A percentile compares a stretch with the other conserved stretches of the same genome.
Evolutionary conservation across 495 filamentous ascomycete genomes (phyloP).

Genomic region (Penicillium robsamsonii): DNA sequence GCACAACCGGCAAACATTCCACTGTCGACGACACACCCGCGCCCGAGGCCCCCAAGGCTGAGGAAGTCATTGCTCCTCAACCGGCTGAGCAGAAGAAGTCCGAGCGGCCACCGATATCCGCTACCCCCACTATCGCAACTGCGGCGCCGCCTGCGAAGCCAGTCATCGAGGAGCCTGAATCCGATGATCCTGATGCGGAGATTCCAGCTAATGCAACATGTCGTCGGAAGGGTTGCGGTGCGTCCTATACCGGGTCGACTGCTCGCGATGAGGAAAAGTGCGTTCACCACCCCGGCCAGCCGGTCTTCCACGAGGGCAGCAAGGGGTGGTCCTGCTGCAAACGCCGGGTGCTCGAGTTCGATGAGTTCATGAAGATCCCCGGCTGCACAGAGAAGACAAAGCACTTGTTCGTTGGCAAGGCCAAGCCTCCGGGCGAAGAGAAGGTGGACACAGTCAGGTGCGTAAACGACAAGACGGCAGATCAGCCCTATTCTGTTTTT

Average conservation of each 20-base stretch:
- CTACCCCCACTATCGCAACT: conserved; percentile 47
- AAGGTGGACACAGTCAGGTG: conserved; percentile 69
- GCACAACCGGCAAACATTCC: conserved; percentile 91
- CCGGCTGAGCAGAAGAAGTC: conserved; percentile 23
- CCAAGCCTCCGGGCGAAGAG: conserved; percentile 57
- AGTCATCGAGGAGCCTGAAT: conserved; percentile 74
- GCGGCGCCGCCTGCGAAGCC: conserved; percentile 59
- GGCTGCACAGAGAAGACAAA: conserved; percentile 79
- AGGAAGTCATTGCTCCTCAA: conserved; percentile 32
- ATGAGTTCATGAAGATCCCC: conserved; percentile 93
- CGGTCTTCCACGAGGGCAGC: conserved; percentile 94
- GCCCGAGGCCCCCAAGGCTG: conserved; percentile 47
- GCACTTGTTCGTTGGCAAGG: conserved; percentile 85
- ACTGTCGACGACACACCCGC: conserved; percentile 73
- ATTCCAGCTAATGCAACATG: conserved; percentile 73
- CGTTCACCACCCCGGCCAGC: conserved; percentile 78
- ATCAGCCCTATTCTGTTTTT: not conserved
- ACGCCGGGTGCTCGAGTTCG: conserved; percentile 90
- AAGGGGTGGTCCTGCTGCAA: conserved; percentile 99
- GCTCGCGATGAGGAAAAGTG: conserved; percentile 74
- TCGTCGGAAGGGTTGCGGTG: conserved; percentile 71
- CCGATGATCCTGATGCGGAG: conserved; percentile 71
- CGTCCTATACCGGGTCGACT: conserved; percentile 56
- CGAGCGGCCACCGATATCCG: conserved; percentile 40
- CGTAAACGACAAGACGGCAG: conserved; percentile 18